Percentiles rank a stretch among this genome's conserved stretches.
Evolutionary conservation across 768 basidiomycete species (phyloP).

Genomic region (Mycena leptocephala): DNA sequence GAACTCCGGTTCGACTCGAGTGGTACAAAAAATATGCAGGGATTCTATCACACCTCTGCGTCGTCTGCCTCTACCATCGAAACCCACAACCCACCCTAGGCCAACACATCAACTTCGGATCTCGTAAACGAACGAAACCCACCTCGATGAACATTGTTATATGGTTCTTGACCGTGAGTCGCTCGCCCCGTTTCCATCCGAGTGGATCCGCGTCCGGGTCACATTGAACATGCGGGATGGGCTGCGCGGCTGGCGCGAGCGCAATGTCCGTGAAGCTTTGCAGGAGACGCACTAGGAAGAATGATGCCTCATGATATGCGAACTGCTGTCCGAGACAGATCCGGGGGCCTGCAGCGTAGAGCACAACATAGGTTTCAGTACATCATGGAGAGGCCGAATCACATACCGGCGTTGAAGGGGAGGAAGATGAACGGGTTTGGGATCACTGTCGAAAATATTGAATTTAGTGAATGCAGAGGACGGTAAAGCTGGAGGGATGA

Average conservation of each 20-base stretch:
- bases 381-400: too few species aligned
- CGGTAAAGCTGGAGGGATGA: slow-evolving; percentile 24
- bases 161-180: slow-evolving; percentile 61
- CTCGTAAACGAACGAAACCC: slow-evolving; percentile 27
- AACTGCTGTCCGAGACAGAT: slow-evolving; percentile 73
- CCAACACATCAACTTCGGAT: neutral
- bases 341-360: slow-evolving; percentile 52
- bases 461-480: slow-evolving; percentile 27
- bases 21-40: too few species aligned
- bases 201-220: slow-evolving; percentile 2
- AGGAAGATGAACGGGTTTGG: slow-evolving; percentile 58
- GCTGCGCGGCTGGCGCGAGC: slow-evolving; percentile 63
- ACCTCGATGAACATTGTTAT: slow-evolving; percentile 70
- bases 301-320: slow-evolving; percentile 78
- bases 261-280: slow-evolving; percentile 66
- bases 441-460: neutral
- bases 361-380: neutral
- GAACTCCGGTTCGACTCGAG: too few species aligned
- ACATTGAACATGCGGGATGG: slow-evolving; percentile 56
- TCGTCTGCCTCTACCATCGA: slow-evolving; percentile 45
- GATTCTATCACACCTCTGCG: neutral
- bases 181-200: slow-evolving; percentile 62
- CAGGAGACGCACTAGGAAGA: slow-evolving; percentile 72
- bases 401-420: slow-evolving; percentile 65
- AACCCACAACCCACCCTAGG: slow-evolving; percentile 54